Percentiles rank a stretch among this genome's conserved stretches.
Evolutionary conservation across 148 eudicot genomes (phyloP).

Genomic region (Rhododendron kiyosumense): DNA sequence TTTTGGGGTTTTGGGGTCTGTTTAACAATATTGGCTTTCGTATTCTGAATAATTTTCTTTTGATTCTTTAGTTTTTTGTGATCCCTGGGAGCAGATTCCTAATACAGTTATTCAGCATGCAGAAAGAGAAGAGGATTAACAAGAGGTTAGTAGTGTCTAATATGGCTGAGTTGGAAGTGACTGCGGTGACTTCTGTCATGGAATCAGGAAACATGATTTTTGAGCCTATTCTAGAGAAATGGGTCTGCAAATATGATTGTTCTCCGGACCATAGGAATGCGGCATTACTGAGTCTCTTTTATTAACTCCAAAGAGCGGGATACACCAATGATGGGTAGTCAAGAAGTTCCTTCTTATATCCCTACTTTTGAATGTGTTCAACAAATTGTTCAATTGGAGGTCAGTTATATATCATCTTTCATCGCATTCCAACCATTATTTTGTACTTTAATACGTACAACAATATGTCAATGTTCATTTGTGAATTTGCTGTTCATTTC

Average conservation of each 20-base stretch:
- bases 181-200: conserved; percentile 28
- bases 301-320: conserved; percentile 58
- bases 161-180: conserved; percentile 46
- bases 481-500: not conserved
- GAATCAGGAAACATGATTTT: conserved; percentile 63
- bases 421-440: not conserved
- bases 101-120: conserved; percentile 14
- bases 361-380: conserved; percentile 64
- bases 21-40: not conserved
- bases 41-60: not conserved
- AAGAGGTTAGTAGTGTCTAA: conserved; percentile 21
- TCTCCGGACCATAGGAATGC: conserved; percentile 59
- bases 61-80: not conserved
- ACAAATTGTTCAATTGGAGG: conserved; percentile 72
- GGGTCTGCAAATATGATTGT: conserved; percentile 85
- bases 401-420: conserved; percentile 15
- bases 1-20: conserved; percentile 1
- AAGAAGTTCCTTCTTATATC: conserved; percentile 48
- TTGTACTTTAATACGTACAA: not conserved
- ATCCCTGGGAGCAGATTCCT: conserved; percentile 6
- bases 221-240: conserved; percentile 85
- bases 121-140: conserved; percentile 24
- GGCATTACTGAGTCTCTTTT: conserved; percentile 87
- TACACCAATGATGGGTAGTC: conserved; percentile 40
- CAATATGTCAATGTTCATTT: not conserved